phyloP scores from a whole-genome alignment of 2,329 filamentous ascomycete species.

The Didymella segeticola region DNA sequence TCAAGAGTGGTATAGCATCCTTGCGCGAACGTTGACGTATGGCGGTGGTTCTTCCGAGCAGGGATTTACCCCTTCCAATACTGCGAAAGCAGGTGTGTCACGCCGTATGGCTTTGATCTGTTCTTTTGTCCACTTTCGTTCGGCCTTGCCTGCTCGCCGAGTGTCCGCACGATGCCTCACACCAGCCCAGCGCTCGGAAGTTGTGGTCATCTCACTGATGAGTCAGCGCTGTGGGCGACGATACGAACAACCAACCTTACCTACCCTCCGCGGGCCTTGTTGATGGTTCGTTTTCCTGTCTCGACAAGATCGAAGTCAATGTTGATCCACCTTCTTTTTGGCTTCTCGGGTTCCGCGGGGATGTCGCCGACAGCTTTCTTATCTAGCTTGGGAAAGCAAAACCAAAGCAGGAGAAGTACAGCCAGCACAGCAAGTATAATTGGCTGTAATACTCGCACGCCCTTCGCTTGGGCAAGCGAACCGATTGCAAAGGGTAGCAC shows the following conservation, averaged over 20 bases:
- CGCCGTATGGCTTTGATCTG: constrained; percentile 18
- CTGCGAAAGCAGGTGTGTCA: constrained; percentile 17
- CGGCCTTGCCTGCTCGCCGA: constrained; percentile 9
- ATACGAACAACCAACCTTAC: not conserved
- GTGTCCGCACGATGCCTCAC: constrained; percentile 3
- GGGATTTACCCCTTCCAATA: constrained; percentile 20
- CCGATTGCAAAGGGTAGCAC: constrained; percentile 70
- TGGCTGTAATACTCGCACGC: constrained; percentile 66
- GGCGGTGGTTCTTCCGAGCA: constrained; percentile 13
- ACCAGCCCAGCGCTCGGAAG: not conserved
- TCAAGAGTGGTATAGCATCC: constrained; percentile 10
- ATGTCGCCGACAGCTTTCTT: constrained; percentile 17
- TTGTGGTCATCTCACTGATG: not conserved
- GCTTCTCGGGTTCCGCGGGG: not conserved
- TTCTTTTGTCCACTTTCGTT: constrained; percentile 15
- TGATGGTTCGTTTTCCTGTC: constrained; percentile 24
- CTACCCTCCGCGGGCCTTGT: constrained; percentile 13
- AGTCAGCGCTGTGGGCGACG: not conserved
- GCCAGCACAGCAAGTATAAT: constrained; percentile 63
- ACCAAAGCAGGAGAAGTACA: constrained; percentile 58
- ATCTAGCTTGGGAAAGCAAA: constrained; percentile 34
- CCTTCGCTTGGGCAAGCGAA: constrained; percentile 68
- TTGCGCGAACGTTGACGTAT: constrained; percentile 19
- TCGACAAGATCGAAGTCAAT: constrained; percentile 32
- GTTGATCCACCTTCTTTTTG: constrained; percentile 21